Conservation (phyloP, 345 rosid species). For the Raphanus sativus region DNA sequence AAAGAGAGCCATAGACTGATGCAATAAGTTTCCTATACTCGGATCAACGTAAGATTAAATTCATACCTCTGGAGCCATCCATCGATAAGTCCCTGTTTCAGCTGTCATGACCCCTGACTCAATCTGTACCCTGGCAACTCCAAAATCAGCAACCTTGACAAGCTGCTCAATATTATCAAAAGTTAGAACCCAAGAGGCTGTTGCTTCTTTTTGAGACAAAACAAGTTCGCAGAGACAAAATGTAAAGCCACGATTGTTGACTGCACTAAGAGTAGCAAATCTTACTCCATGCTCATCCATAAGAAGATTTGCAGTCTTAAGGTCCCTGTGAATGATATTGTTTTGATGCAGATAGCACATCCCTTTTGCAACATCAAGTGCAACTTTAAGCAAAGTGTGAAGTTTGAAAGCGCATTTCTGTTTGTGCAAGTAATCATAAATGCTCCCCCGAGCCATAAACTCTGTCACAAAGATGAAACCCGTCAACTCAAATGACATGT, state of each 20-base stretch:
- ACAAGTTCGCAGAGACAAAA: not conserved
- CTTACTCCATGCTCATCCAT: conserved; percentile 99
- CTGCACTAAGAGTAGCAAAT: conserved; percentile 3
- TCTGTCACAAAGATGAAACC: conserved; percentile 49
- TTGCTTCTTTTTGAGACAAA: not conserved
- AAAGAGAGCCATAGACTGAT: not conserved
- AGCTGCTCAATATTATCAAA: conserved; percentile 50
- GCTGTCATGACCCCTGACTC: conserved; percentile 97
- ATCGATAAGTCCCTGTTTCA: conserved; percentile 97
- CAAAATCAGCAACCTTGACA: conserved; percentile 97
- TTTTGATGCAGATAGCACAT: conserved; percentile 97
- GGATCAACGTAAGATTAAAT: not conserved
- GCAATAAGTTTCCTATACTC: not conserved
- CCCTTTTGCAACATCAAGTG: conserved; percentile 91
- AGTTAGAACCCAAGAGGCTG: not conserved
- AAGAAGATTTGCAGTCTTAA: conserved; percentile 94
- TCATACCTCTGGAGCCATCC: conserved; percentile 98
- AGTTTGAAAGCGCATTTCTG: conserved; percentile 78
- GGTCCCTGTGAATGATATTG: conserved; percentile 94
- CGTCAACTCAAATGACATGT: conserved; percentile 1
- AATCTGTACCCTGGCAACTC: conserved; percentile 92
- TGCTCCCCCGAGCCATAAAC: conserved; percentile 93
- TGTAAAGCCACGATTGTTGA: conserved; percentile 2
- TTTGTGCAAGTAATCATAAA: conserved; percentile 87
- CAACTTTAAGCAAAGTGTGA: conserved; percentile 78